Evolutionary conservation across 177 flowering plant genomes (phyloP), one percentile per base, ranked within the genome.

Genomic region (Tripterygium wilfordii): DNA sequence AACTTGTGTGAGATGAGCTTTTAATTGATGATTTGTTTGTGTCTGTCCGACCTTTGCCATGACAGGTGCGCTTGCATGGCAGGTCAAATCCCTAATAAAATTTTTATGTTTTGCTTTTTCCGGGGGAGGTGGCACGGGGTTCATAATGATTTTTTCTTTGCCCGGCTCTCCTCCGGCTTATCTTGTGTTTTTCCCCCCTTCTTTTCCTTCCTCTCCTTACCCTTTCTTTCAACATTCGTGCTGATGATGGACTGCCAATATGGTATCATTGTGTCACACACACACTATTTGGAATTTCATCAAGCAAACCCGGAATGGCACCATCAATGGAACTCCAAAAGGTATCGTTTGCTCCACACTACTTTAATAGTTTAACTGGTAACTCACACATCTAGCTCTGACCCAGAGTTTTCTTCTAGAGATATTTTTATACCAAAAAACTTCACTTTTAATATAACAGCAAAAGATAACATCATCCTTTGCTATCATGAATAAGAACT

Each of bases 41-140:
- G 26, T 41, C 44, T 26, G 10, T 19, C 14, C 51, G 71, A 65
- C 79, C 80, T 63, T 67, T 74, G 76, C 75, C 70, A 77, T 74
- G 74, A 29, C 74, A 42, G 79, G 79, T 74, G 79, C 76, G 79
- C 79, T 74, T 62, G 71, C 79, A 51, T 74, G 79, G 79, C 76
- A 71, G 79, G 76, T 70, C 79, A 64, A 44, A 53, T 13, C 3
- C 27, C 7, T 48, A 63, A 68, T 59, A 60, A 63, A 56, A 62
- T 2, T 10, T 17, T 14, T 14, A 4, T 1, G 51, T 44, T 35
- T 44, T 48, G 28, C 12, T 31, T 42, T 46, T 49, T 25, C 1
- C 29, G 52, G 68, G 62, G 65, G 60, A 53, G 62, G 49, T 40
- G 65, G 60, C 43, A 51, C 62, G 68, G 60, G 65, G 35, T 52